Conservation (phyloP, 768 basidiomycete genomes). For the Suillus subaureus region DNA sequence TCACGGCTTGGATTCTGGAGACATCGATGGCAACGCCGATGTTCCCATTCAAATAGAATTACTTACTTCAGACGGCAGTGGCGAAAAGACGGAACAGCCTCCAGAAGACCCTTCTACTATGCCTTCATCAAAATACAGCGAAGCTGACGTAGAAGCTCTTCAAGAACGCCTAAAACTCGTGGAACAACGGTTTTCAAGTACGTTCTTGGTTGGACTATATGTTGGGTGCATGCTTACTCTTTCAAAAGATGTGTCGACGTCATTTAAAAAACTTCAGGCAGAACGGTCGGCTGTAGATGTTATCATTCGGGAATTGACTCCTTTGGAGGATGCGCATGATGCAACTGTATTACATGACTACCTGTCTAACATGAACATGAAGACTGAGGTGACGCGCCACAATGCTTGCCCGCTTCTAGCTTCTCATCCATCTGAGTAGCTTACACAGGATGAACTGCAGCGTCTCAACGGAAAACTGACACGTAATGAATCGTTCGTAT, state of each 20-base stretch:
- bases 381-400: slow-evolving; percentile 61
- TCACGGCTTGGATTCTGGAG: not conserved
- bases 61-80: not conserved
- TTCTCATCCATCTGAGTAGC: slow-evolving; percentile 38
- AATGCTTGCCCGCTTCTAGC: not conserved
- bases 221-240: slow-evolving; percentile 8
- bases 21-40: not conserved
- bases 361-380: slow-evolving; percentile 64
- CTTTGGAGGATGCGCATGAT: slow-evolving; percentile 68
- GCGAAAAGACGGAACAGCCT: not conserved
- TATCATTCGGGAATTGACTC: slow-evolving; percentile 70
- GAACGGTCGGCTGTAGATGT: slow-evolving; percentile 71
- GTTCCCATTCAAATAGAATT: not conserved
- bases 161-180: slow-evolving; percentile 69
- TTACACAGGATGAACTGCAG: slow-evolving; percentile 77
- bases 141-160: slow-evolving; percentile 53
- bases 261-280: slow-evolving; percentile 74
- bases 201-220: slow-evolving; percentile 12
- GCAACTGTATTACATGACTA: slow-evolving; percentile 70
- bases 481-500: slow-evolving; percentile 48
- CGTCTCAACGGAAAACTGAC: slow-evolving; percentile 71
- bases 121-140: slow-evolving; percentile 8
- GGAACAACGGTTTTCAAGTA: slow-evolving; percentile 79
- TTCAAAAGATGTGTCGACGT: slow-evolving; percentile 75
- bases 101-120: slow-evolving; percentile 4